phyloP scores from a whole-genome alignment of 768 basidiomycete genomes.

The Chalciporus pseudorubinellus region DNA sequence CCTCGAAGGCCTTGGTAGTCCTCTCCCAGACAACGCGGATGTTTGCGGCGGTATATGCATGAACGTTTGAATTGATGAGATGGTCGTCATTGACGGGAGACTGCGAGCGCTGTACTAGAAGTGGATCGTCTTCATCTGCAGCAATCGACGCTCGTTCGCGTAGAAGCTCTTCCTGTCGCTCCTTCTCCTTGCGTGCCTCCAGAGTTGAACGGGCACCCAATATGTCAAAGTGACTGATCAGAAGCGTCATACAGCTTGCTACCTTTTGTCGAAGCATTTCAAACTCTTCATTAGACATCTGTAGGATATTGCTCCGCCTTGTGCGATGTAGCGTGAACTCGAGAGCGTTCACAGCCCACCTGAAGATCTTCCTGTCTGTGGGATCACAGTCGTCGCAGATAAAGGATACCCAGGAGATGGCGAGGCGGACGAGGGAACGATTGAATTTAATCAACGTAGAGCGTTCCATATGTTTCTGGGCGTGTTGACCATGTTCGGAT shows the following conservation, averaged over 20 bases:
- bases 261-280: constrained; percentile 88
- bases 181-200: constrained; percentile 89
- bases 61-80: constrained; percentile 24
- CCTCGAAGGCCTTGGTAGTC: constrained; percentile 52
- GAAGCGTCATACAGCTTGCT: constrained; percentile 93
- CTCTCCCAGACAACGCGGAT: constrained; percentile 79
- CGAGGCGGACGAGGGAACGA: constrained; percentile 79
- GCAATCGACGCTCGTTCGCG: constrained; percentile 52
- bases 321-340: constrained; percentile 91
- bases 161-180: constrained; percentile 66
- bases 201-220: constrained; percentile 87
- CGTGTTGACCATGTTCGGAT: constrained; percentile 93
- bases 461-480: constrained; percentile 84
- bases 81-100: constrained; percentile 38
- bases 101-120: constrained; percentile 42
- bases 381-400: constrained; percentile 98
- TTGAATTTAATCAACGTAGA: constrained; percentile 71
- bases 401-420: constrained; percentile 97
- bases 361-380: constrained; percentile 92
- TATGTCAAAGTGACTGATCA: constrained; percentile 97
- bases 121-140: constrained; percentile 47
- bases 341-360: constrained; percentile 95
- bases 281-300: constrained; percentile 87
- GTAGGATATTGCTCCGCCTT: constrained; percentile 82
- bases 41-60: constrained; percentile 57